Base-by-base conservation (phyloP, 139 green algal genomes). In the Raphidocelis subcapitata region DNA sequence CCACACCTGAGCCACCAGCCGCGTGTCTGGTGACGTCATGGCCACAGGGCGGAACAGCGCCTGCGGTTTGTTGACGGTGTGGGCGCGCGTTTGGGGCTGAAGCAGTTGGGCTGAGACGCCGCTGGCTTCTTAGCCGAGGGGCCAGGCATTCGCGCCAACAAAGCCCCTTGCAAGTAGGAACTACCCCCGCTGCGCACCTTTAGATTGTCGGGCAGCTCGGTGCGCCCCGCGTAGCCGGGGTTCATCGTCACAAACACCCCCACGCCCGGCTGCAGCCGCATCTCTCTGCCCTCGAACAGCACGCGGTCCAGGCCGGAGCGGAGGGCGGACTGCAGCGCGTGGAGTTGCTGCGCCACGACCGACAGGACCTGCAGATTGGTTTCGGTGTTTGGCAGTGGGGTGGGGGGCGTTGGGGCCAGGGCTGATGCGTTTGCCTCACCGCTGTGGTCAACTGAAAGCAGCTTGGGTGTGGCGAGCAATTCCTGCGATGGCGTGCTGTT, bases 201-300 rank as follows among this genome's bases (percentile, higher is more conserved):
- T 8, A 96, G 70, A 79, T 94, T 94, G 63, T 94, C 91, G 36
- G 91, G 89, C 72, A 96, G 84, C 79, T 94, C 87, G 14, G 89
- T 92, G 37, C 91, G 78, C 20, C 89, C 91, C 15, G 91, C 85
- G 69, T 96, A 96, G 37, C 89, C 89, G 1, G 89, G 91, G 79
- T 96, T 96, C 88, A 94, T 94, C 36, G 91, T 96, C 44, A 93
- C 90, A 81, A 94, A 92, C 15, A 95, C 88, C 16, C 89, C 89
- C 70, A 81, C 92, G 5, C 87, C 90, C 36, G 84, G 84, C 41
- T 92, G 46, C 20, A 97, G 79, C 41, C 76, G 65, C 60, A 97
- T 94, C 37, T 89, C 82, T 29, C 88, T 81, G 21, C 92, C 92
- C 75, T 94, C 90, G 76, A 97, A 95, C 71, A 88, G 88, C 80